phyloP scores from a whole-genome alignment of 164 flowering plant species.

The Chimonanthus salicifolius region DNA sequence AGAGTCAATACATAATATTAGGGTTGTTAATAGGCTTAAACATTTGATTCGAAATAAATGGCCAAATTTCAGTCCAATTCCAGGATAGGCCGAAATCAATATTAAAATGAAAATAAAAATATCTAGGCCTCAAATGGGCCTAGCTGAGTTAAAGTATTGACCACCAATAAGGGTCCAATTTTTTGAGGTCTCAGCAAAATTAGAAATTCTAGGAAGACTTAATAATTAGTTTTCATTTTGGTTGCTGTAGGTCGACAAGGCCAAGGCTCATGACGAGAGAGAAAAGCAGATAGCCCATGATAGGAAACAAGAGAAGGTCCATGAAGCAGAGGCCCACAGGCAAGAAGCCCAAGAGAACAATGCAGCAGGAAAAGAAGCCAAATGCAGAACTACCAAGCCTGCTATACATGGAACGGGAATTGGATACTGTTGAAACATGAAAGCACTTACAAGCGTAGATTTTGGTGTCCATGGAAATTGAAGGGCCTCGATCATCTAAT shows the following conservation, averaged over 20 bases:
- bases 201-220: no score
- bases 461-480: no score
- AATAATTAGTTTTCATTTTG: neutral
- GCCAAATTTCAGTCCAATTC: neutral
- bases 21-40: neutral
- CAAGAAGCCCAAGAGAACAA: slow-evolving; percentile 31
- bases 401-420: no score
- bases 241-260: slow-evolving; percentile 22
- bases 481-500: no score
- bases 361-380: slow-evolving; percentile 23
- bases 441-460: no score
- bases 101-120: no score
- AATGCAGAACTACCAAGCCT: no score
- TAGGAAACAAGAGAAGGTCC: slow-evolving; percentile 35
- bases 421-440: no score
- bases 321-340: slow-evolving; percentile 48
- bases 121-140: neutral
- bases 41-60: neutral
- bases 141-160: no score
- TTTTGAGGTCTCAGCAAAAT: neutral
- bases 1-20: neutral
- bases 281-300: slow-evolving; percentile 53
- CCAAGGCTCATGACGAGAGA: slow-evolving; percentile 33
- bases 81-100: neutral
- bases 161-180: neutral